Conservation (phyloP, 371 early-diverging fungal genomes). For the Mortierella sp. region DNA sequence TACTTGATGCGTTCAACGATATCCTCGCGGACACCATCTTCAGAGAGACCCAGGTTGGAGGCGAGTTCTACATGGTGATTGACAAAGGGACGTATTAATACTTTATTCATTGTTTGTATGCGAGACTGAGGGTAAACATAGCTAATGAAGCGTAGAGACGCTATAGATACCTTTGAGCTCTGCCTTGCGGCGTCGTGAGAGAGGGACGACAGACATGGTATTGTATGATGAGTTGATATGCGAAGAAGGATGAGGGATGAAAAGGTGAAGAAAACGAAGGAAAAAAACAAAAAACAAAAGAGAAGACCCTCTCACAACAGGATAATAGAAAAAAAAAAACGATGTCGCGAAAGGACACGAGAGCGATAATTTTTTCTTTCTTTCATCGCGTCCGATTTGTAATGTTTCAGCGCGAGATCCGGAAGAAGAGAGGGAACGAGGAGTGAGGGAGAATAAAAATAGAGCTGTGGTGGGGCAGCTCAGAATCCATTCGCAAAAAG, state of each 20-base stretch:
- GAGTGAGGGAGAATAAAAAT: neutral
- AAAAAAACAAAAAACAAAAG: neutral
- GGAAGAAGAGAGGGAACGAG: neutral
- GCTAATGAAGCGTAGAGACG: neutral
- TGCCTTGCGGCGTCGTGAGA: constrained; percentile 19
- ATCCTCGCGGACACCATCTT: constrained; percentile 25
- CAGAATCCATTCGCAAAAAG: neutral
- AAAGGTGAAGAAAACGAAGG: neutral
- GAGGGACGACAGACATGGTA: constrained; percentile 11
- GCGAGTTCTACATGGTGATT: constrained; percentile 11
- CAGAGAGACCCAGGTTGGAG: constrained; percentile 19
- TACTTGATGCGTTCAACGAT: constrained; percentile 25
- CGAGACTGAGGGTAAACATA: neutral
- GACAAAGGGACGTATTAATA: neutral
- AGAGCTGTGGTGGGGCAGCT: neutral
- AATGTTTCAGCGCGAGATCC: constrained; percentile 11
- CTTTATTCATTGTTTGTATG: no score
- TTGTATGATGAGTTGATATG: neutral
- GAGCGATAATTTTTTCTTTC: neutral
- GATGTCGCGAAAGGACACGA: neutral
- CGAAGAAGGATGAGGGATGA: neutral
- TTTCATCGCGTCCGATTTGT: neutral
- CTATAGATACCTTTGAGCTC: constrained; percentile 13
- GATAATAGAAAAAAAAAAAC: neutral
- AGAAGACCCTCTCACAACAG: neutral